Conservation (phyloP, 129 eudicot genomes). For the Flaveria trinervia region DNA sequence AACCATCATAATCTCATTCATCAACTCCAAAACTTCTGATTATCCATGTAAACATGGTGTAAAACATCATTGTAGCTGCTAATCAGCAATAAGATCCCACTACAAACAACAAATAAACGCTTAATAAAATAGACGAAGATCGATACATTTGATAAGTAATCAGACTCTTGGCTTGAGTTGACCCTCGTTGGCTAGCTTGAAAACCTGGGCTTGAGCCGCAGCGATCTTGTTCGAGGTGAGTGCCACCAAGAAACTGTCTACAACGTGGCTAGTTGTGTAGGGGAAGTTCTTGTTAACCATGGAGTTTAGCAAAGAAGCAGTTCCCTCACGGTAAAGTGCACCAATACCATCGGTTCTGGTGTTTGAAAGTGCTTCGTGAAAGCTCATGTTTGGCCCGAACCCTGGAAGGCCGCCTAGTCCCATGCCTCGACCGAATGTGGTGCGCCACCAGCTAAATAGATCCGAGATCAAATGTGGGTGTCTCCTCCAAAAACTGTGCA, state of each 20-base stretch:
- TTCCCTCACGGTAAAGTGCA: constrained; percentile 76
- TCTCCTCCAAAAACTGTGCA: constrained; percentile 66
- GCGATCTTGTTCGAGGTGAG: constrained; percentile 68
- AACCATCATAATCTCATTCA: constrained; percentile 19
- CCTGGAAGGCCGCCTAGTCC: constrained; percentile 58
- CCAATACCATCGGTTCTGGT: constrained; percentile 62
- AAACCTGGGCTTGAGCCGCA: constrained; percentile 67
- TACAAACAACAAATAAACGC: constrained; percentile 23
- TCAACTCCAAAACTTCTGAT: constrained; percentile 27
- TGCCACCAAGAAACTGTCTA: constrained; percentile 50
- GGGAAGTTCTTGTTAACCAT: constrained; percentile 60
- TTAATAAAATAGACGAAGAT: constrained; percentile 5
- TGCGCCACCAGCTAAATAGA: constrained; percentile 53
- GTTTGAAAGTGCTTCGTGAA: constrained; percentile 70
- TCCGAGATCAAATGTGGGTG: constrained; percentile 60
- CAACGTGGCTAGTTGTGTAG: constrained; percentile 64
- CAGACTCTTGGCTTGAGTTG: constrained; percentile 46
- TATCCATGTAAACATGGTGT: constrained; percentile 36
- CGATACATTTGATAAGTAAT: neutral
- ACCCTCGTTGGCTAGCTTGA: constrained; percentile 86
- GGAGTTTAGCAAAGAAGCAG: constrained; percentile 77
- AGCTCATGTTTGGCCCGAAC: constrained; percentile 33
- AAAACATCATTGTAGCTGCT: neutral
- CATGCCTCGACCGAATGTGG: constrained; percentile 44
- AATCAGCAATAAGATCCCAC: constrained; percentile 15